phyloP scores from a whole-genome alignment of 2,329 filamentous ascomycete species.

The Cadophora luteo-olivacea region DNA sequence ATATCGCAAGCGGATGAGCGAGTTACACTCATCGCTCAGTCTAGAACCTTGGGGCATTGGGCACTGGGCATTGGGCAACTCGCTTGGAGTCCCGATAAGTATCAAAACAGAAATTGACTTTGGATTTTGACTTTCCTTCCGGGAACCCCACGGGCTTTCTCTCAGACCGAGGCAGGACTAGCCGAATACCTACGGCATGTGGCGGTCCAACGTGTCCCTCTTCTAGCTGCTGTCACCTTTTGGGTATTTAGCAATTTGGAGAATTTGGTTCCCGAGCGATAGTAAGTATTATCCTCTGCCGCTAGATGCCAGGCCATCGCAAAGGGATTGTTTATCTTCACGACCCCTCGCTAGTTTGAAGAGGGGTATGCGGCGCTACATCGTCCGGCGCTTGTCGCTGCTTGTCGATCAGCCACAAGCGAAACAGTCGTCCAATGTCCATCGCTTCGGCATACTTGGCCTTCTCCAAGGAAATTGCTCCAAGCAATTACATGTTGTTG shows the following conservation, averaged over 20 bases:
- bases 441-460: neutral
- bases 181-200: no score
- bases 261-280: no score
- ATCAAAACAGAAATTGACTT: conserved; percentile 4
- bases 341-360: conserved; percentile 1
- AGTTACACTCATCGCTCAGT: neutral
- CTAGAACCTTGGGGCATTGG: neutral
- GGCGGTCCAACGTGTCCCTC: no score
- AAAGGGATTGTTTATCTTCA: neutral
- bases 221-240: no score
- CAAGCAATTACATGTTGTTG: neutral
- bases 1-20: neutral
- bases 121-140: neutral
- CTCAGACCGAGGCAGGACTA: no score
- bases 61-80: neutral
- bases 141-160: neutral
- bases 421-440: neutral
- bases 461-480: neutral
- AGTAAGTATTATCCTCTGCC: neutral
- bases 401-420: conserved; percentile 3
- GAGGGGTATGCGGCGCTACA: conserved; percentile 3
- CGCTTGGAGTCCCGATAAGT: neutral
- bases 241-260: no score
- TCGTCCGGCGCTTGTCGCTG: neutral
- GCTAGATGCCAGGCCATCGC: neutral